phyloP scores from a whole-genome alignment of 306 rosid species.

The Casuarina equisetifolia region DNA sequence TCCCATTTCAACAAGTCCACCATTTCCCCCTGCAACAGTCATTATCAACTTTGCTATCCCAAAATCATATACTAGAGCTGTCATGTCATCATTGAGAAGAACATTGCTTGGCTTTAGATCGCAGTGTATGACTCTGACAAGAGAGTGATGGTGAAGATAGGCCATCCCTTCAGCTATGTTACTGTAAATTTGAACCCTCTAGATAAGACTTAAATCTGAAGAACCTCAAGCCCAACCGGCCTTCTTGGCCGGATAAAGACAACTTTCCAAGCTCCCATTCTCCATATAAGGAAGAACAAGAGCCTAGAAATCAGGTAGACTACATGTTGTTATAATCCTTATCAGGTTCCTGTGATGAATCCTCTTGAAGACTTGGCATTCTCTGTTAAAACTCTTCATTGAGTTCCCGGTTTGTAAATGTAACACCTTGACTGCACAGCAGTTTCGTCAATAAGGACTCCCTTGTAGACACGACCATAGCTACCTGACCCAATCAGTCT shows the following conservation, averaged over 20 bases:
- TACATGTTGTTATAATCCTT: constrained; percentile 73
- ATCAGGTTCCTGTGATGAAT: constrained; percentile 72
- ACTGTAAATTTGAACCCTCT: constrained; percentile 71
- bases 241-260: constrained; percentile 49
- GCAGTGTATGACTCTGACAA: constrained; percentile 65
- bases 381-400: constrained; percentile 61
- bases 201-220: constrained; percentile 54
- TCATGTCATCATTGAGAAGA: constrained; percentile 72
- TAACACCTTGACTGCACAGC: constrained; percentile 58
- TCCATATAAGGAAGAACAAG: constrained; percentile 73
- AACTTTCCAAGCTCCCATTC: constrained; percentile 67
- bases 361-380: constrained; percentile 69
- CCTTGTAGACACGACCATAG: constrained; percentile 59
- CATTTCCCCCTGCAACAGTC: constrained; percentile 48
- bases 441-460: constrained; percentile 55
- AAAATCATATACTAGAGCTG: constrained; percentile 75
- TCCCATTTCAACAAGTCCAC: constrained; percentile 52
- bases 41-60: constrained; percentile 62
- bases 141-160: constrained; percentile 77
- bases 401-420: constrained; percentile 62
- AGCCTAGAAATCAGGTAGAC: constrained; percentile 74
- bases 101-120: constrained; percentile 72
- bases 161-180: constrained; percentile 85
- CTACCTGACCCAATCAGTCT: constrained; percentile 61
- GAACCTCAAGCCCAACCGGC: constrained; percentile 36